These are phyloP conservation scores for Ogataea minuta DNA, from an alignment of 805 yeast species.

Conservation along the genomic window DNA sequence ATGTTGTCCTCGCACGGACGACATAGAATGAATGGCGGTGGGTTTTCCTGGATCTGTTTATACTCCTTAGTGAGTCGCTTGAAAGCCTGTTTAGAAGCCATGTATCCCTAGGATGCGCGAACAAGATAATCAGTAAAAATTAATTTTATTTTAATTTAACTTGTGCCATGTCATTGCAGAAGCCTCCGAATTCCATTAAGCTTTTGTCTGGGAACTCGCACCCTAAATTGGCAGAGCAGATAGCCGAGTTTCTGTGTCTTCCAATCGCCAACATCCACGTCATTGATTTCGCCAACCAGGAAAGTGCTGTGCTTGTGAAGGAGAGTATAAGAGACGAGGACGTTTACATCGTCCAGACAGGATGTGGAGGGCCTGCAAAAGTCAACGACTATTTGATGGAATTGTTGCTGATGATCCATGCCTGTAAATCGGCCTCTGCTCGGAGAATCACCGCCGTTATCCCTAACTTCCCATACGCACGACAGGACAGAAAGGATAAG, in stretches of 20 bases:
- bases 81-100: conserved; percentile 35
- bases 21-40: conserved; percentile 83
- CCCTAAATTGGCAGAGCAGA: conserved; percentile 72
- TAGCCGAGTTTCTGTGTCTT: conserved; percentile 64
- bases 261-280: conserved; percentile 74
- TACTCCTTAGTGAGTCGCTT: conserved; percentile 73
- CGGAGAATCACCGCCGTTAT: conserved; percentile 90
- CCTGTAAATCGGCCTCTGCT: conserved; percentile 95
- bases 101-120: conserved; percentile 1
- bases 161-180: conserved; percentile 32
- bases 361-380: conserved; percentile 72
- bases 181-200: conserved; percentile 45
- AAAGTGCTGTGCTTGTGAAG: conserved; percentile 83
- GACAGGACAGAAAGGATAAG: conserved; percentile 96
- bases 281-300: conserved; percentile 81
- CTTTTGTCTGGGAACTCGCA: conserved; percentile 71
- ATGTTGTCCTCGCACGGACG: conserved; percentile 86
- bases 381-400: conserved; percentile 88
- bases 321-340: conserved; percentile 92
- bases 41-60: conserved; percentile 69
- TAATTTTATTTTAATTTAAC: neutral
- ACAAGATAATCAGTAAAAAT: neutral
- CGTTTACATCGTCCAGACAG: conserved; percentile 81
- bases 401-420: conserved; percentile 83
- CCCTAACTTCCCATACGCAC: conserved; percentile 94